A percentile compares a stretch with the other conserved stretches of the same genome.
These are phyloP conservation scores for Ceratobasidium sp. DNA, from an alignment of 1,284 basidiomycete genomes.

Conservation along the genomic window DNA sequence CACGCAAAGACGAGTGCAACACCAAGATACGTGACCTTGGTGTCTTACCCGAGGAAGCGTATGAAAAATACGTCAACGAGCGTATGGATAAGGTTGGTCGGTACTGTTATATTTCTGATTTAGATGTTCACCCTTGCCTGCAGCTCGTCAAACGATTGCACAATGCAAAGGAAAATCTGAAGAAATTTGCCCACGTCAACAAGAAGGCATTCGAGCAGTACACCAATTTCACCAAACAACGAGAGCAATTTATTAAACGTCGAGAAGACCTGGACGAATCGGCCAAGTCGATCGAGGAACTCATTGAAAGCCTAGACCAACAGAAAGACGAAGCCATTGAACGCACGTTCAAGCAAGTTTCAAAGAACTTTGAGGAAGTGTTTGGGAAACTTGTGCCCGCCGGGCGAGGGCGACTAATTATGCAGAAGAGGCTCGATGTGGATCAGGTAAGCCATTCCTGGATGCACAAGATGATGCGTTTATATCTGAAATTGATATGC, in stretches of 20 bases:
- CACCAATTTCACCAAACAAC: conserved; percentile 97
- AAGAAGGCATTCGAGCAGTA: conserved; percentile 99
- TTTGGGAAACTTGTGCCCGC: conserved; percentile 98
- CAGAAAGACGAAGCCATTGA: conserved; percentile 99
- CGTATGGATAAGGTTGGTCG: conserved; percentile 81
- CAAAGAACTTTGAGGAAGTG: conserved; percentile 95
- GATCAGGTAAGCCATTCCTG: conserved; percentile 73
- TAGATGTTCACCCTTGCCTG: no score
- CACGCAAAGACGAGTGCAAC: conserved; percentile 92
- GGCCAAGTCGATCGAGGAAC: conserved; percentile 89
- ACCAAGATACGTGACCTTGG: conserved; percentile 96
- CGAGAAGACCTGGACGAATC: conserved; percentile 92
- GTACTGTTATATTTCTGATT: no score
- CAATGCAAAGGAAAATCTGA: conserved; percentile 89
- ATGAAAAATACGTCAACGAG: conserved; percentile 90
- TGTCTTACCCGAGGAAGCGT: conserved; percentile 96
- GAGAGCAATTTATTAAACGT: conserved; percentile 89
- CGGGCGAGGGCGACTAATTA: conserved; percentile 90
- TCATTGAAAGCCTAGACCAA: conserved; percentile 96
- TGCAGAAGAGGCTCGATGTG: conserved; percentile 79
- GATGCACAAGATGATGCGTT: not conserved
- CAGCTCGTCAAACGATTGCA: conserved; percentile 93
- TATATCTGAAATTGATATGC: conserved; percentile 53
- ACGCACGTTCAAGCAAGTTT: conserved; percentile 97
- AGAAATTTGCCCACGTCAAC: conserved; percentile 98